Evolutionary conservation across 176 grass and related monocot genomes (phyloP), one percentile per base, ranked within the genome.

Genomic region (Eragrostis nindensis): DNA sequence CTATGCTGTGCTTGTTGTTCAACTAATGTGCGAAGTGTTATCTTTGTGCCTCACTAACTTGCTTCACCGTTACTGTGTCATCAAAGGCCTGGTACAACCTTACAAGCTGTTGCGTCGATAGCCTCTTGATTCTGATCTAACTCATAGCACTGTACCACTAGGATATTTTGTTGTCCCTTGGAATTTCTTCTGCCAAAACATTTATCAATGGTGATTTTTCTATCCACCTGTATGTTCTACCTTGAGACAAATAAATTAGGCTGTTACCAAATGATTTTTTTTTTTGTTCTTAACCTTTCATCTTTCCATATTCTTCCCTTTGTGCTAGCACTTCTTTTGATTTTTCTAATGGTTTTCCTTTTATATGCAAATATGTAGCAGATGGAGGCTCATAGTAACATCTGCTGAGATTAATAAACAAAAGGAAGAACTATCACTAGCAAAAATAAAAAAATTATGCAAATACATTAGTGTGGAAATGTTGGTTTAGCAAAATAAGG

Each of bases 351-450:
- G 44, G 19, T 24, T 52, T 44, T 13, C 41, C 22, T 70, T 77
- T 69, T 84, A 32, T 85, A 12, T 45, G 14, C 50, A 70, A 46
- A 56, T 45, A 43, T n/a, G 19, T 55, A 60, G 18, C 83, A 78
- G 55, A 66, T n/a, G 63, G 43, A 32, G 32, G 56, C 17, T 83
- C n/a, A 80, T 48, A 78, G 10, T 43, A 14, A 56, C 50, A 41
- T 56, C 78, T 88, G 86, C 79, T 70, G 68, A 82, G 65, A 62
- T n/a, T n/a, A n/a, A n/a, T n/a, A 76, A 77, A 82, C 44, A 71
- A 60, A 48, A 62, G 8, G n/a, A n/a, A n/a, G n/a, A n/a, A n/a
- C n/a, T n/a, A n/a, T n/a, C n/a, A n/a, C n/a, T n/a, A n/a, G n/a
- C n/a, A n/a, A n/a, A n/a, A n/a, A n/a, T n/a, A n/a, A n/a, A n/a